Evolutionary conservation across 2,329 filamentous ascomycete genomes (phyloP), one percentile per base, ranked within the genome.

Genomic region (Calonectria hawksworthii): DNA sequence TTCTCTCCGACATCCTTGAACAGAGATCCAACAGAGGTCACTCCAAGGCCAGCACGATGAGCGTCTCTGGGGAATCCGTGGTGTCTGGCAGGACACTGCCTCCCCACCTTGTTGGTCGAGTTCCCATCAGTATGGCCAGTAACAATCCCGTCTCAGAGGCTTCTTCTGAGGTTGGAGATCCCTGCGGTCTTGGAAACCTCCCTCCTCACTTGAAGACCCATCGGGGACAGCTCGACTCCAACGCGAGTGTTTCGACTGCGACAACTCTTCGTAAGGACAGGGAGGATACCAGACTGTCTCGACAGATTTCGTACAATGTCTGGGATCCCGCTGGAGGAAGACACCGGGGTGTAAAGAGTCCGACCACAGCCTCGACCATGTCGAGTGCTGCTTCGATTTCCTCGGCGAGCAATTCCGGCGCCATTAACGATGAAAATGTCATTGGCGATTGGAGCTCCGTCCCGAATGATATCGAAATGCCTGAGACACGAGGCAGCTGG

Each of bases 321-420:
- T 86, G 84, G 83, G 83, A 83, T 13, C 23, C 78, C 1, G 69
- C 50, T 6, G 84, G 84, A 0, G 74, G 71, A 0, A 77, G 70
- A 7, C 73, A 84, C 34, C 61, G 64, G 3, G 70, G 30, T 1
- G 32, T 73, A 50, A 85, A 84, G 70, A 69, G 76, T 0, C 74
- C 77, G 2, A 83, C 83, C 0, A 51, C 50, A 18, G 59, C 75
- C 4, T 56, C 64, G 9, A 66, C 26, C 26, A 13, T 44, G 26
- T 82, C 81, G 1, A 78, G 73, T 51, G 52, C 72, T 1, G 68
- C 65, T 2, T 78, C 75, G 1, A 74, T 74, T 3, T 74, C 70
- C 11, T 76, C 75, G 5, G 50, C n/a, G 2, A 70, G 54, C 30
- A 64, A 68, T 8, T 68, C 69, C 5, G 71, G 41, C 10, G n/a